phyloP scores from a whole-genome alignment of 1,139 yeast species.

The Geotrichum bryndzae region DNA sequence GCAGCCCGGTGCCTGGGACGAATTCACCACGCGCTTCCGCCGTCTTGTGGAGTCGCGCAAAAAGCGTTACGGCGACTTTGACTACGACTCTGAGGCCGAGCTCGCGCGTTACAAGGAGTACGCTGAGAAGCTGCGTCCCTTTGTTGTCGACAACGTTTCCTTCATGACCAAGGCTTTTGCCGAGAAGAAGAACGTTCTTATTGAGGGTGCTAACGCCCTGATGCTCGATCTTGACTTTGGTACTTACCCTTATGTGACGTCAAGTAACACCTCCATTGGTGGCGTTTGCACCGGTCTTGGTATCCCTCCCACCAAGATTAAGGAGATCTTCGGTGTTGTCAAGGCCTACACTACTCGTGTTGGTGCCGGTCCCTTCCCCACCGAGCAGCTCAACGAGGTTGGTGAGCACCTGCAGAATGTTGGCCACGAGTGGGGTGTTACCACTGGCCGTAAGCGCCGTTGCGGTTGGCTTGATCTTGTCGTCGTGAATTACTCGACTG shows the following conservation, averaged over 20 bases:
- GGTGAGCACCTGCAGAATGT: slow-evolving; percentile 86
- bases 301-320: slow-evolving; percentile 77
- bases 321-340: slow-evolving; percentile 87
- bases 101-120: slow-evolving; percentile 67
- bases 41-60: slow-evolving; percentile 74
- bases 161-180: slow-evolving; percentile 82
- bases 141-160: slow-evolving; percentile 86
- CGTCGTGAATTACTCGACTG: slow-evolving; percentile 81
- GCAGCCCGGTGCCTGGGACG: slow-evolving; percentile 89
- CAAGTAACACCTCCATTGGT: slow-evolving; percentile 93
- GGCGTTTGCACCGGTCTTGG: slow-evolving; percentile 98
- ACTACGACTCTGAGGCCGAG: slow-evolving; percentile 77
- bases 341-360: slow-evolving; percentile 98
- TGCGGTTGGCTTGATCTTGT: slow-evolving; percentile 99
- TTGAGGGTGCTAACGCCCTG: slow-evolving; percentile 98
- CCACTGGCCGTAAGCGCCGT: slow-evolving; percentile 98
- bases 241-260: slow-evolving; percentile 96
- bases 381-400: slow-evolving; percentile 82
- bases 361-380: slow-evolving; percentile 99
- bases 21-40: slow-evolving; percentile 71
- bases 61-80: slow-evolving; percentile 90
- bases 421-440: slow-evolving; percentile 96
- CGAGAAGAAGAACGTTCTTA: slow-evolving; percentile 74
- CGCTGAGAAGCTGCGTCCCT: slow-evolving; percentile 73
- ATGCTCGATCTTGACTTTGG: slow-evolving; percentile 98